These are phyloP conservation scores for Lactifluus echinatus DNA, from an alignment of 768 basidiomycete genomes.

Conservation along the genomic window DNA sequence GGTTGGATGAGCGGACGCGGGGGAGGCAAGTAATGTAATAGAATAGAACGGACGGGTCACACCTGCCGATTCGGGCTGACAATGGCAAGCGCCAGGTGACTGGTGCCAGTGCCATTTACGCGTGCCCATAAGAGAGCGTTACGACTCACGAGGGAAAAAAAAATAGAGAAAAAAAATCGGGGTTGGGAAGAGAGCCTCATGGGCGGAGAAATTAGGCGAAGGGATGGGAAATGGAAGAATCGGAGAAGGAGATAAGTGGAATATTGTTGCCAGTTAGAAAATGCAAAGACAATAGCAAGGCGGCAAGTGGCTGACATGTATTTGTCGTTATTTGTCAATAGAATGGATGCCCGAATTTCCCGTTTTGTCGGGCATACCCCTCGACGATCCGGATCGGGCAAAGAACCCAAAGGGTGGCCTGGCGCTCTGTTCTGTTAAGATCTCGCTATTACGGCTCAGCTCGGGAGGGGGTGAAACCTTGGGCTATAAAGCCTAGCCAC, in stretches of 20 bases:
- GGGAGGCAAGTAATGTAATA: neutral
- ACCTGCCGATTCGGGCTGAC: neutral
- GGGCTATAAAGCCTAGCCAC: constrained; percentile 17
- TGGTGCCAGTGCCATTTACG: neutral
- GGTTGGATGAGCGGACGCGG: neutral
- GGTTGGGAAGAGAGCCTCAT: constrained; percentile 1
- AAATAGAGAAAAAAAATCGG: neutral
- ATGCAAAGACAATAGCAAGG: constrained; percentile 20
- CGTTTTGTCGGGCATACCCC: neutral
- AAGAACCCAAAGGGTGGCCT: neutral
- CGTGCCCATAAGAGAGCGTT: neutral
- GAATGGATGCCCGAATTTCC: constrained; percentile 15
- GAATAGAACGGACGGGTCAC: neutral
- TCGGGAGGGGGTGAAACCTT: constrained; percentile 8
- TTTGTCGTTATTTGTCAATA: constrained; percentile 10
- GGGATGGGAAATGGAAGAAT: constrained; percentile 16
- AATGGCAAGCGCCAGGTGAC: constrained; percentile 1
- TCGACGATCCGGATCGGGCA: constrained; percentile 20
- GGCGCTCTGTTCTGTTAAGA: constrained; percentile 3
- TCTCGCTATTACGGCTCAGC: constrained; percentile 19
- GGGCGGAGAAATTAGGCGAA: constrained; percentile 7
- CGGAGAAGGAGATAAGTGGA: constrained; percentile 13
- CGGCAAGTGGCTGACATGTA: constrained; percentile 19
- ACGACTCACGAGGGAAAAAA: constrained; percentile 17
- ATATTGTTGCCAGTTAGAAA: constrained; percentile 13